Conservation (phyloP, 495 filamentous ascomycete genomes). For the Tuber microsphaerosporum region DNA sequence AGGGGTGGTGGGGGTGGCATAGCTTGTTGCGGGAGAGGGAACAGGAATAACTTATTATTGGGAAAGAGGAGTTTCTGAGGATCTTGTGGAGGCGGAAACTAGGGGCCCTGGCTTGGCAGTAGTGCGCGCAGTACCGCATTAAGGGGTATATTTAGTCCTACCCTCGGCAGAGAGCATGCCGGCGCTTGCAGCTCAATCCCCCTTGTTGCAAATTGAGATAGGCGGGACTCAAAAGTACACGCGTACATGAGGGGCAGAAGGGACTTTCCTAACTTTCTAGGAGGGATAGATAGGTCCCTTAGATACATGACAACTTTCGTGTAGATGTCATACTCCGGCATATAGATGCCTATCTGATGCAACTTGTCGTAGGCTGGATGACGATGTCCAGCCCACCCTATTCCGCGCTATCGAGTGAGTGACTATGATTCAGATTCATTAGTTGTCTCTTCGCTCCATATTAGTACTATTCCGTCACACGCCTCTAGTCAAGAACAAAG, state of each 20-base stretch:
- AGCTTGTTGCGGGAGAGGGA: neutral
- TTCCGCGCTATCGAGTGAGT: neutral
- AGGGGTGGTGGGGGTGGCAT: constrained; percentile 21
- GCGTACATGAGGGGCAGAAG: neutral
- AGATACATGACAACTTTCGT: neutral
- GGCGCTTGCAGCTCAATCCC: neutral
- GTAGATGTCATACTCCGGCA: neutral
- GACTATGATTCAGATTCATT: neutral
- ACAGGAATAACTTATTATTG: neutral
- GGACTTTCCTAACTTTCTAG: neutral
- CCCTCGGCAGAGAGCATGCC: neutral
- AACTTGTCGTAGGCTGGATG: neutral
- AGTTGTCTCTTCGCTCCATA: neutral
- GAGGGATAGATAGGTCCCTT: neutral
- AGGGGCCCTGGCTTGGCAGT: neutral
- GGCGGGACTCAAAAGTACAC: neutral
- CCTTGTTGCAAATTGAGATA: neutral
- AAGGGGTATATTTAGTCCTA: neutral
- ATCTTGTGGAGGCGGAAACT: neutral
- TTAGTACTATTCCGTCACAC: neutral
- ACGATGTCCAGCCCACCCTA: neutral
- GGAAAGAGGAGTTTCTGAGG: neutral
- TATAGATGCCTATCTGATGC: neutral
- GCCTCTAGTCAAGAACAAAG: neutral
- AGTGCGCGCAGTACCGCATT: neutral